Evolutionary conservation across 2,329 filamentous ascomycete genomes (phyloP).

Genomic region (Orbilia brochopaga): DNA sequence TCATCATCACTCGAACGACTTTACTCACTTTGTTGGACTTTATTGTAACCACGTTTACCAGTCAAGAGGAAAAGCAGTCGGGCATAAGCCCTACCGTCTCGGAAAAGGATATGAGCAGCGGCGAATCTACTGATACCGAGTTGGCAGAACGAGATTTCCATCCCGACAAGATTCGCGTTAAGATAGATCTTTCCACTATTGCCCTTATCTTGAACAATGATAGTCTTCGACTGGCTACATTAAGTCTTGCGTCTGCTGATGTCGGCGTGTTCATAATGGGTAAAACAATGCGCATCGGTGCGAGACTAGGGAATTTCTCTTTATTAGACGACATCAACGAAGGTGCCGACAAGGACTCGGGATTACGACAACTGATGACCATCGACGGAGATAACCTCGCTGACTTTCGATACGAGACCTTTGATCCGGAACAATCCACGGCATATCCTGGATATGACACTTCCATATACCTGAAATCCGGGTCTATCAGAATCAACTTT

Average conservation of each 20-base stretch:
- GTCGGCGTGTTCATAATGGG: conserved; percentile 86
- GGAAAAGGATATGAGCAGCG: conserved; percentile 55
- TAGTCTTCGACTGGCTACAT: conserved; percentile 87
- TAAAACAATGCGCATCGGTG: conserved; percentile 84
- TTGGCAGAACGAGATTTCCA: conserved; percentile 56
- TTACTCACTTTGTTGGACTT: conserved; percentile 92
- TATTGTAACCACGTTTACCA: conserved; percentile 87
- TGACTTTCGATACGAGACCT: conserved; percentile 97
- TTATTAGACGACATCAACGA: conserved; percentile 93
- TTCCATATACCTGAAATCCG: conserved; percentile 85
- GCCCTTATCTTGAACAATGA: conserved; percentile 96
- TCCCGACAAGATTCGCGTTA: conserved; percentile 84
- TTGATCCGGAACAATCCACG: conserved; percentile 72
- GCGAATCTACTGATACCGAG: conserved; percentile 37
- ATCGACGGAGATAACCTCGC: conserved; percentile 95
- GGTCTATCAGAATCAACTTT: conserved; percentile 96
- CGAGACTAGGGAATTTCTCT: conserved; percentile 83
- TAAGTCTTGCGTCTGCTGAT: conserved; percentile 90
- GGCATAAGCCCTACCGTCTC: conserved; percentile 57
- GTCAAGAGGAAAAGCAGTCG: conserved; percentile 63
- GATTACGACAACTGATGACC: conserved; percentile 82
- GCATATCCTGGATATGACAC: conserved; percentile 94
- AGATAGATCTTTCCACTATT: conserved; percentile 91
- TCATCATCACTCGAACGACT: conserved; percentile 91
- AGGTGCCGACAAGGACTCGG: conserved; percentile 80